These are phyloP conservation scores for Cyclocybe cylindracea DNA, from an alignment of 768 basidiomycete species.

Conservation along the genomic window DNA sequence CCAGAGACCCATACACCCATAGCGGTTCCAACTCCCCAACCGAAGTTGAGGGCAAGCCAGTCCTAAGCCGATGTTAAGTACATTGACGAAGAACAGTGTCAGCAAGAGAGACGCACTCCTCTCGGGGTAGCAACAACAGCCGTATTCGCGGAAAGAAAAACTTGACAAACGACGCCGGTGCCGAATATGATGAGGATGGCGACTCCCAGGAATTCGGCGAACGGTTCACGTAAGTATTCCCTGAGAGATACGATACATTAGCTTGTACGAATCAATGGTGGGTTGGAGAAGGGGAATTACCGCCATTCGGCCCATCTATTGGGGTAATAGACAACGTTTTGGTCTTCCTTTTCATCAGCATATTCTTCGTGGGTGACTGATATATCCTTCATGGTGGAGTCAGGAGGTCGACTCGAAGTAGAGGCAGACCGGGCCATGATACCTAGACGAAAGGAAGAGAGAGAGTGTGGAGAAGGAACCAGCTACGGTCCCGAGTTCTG, in stretches of 20 bases:
- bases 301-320: slow-evolving; percentile 59
- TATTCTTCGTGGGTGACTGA: slow-evolving; percentile 14
- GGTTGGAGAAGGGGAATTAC: slow-evolving; percentile 26
- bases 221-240: slow-evolving; percentile 52
- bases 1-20: slow-evolving; percentile 70
- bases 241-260: slow-evolving; percentile 25
- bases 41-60: slow-evolving; percentile 50
- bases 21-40: slow-evolving; percentile 61
- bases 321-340: slow-evolving; percentile 39
- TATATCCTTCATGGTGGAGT: background rate
- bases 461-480: too few species aligned
- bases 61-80: slow-evolving; percentile 28
- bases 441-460: too few species aligned
- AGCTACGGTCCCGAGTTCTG: too few species aligned
- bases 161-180: slow-evolving; percentile 58
- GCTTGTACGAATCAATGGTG: background rate
- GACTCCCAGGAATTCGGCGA: slow-evolving; percentile 64
- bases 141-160: slow-evolving; percentile 46
- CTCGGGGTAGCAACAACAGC: slow-evolving; percentile 46
- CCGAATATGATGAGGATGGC: slow-evolving; percentile 63
- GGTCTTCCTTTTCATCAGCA: slow-evolving; percentile 20
- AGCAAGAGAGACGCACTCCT: slow-evolving; percentile 47
- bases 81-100: background rate
- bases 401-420: background rate
- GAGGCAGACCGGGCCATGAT: too few species aligned